These are phyloP conservation scores for Xylariaceae sp. DNA, from an alignment of 2,329 filamentous ascomycete species.

Conservation along the genomic window DNA sequence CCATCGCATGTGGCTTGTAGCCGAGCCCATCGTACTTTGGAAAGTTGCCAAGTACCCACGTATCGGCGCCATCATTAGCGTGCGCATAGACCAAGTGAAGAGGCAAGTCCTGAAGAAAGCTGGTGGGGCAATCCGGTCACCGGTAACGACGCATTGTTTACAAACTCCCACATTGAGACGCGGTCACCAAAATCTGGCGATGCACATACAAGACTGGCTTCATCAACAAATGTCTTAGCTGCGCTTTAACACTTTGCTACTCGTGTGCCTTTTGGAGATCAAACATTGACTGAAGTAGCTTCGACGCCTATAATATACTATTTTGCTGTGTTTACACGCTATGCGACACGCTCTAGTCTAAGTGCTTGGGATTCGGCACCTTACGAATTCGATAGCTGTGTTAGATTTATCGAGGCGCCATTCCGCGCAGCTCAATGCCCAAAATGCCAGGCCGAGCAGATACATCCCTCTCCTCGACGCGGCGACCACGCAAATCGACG, in stretches of 20 bases:
- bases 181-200: background rate
- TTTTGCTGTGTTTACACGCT: conserved; percentile 1
- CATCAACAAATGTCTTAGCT: background rate
- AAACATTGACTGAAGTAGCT: background rate
- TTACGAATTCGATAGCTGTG: background rate
- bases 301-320: background rate
- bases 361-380: background rate
- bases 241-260: no score
- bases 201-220: background rate
- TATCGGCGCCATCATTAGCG: no score
- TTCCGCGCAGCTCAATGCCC: background rate
- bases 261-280: no score
- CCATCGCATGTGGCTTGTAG: no score
- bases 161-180: background rate
- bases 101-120: background rate
- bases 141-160: conserved; percentile 1
- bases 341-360: conserved; percentile 11
- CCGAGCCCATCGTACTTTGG: no score
- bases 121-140: background rate
- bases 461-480: conserved; percentile 49
- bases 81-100: background rate
- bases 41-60: background rate
- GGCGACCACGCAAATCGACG: conserved; percentile 68
- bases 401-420: no score
- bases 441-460: conserved; percentile 39